Evolutionary conservation across 1,284 basidiomycete genomes (phyloP), one percentile per base, ranked within the genome.

Genomic region (Cryptococcus deneoformans): DNA sequence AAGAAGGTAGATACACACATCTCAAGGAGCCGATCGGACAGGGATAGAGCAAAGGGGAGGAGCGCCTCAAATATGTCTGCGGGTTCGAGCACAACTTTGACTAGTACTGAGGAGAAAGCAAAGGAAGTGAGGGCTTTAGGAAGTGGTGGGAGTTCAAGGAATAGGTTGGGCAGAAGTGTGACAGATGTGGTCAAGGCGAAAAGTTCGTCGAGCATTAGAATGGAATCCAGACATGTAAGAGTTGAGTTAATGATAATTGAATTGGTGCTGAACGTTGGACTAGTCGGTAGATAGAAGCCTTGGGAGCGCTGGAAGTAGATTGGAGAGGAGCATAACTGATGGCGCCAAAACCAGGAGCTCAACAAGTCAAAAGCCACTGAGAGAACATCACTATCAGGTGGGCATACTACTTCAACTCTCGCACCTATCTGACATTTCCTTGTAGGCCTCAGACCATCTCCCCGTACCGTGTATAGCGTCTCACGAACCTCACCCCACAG

Each of bases 371-470:
- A 29, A 29, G 29, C 29, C 29, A 29, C 51, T 35, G 29, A 48
- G 48, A 8, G 55, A 52, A n/a, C 52, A 47, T 38, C 48, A 49
- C 11, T 54, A 60, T n/a, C 47, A 51, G 38, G 59, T 57, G 36
- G 37, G 59, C 46, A 11, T 34, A 10, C 35, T 36, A n/a, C 40
- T 3, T 14, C 3, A 29, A 14, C 16, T 7, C 29, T 34, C 6
- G 14, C 16, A 6, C 11, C n/a, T 9, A 9, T 10, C 16, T 48
- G 10, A 7, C 42, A 38, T 24, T 11, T 36, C 37, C 9, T 20
- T 43, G 20, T 29, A 50, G 58, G 44, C 35, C 8, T 57, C 58
- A 2, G 34, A 46, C 24, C 52, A 54, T 37, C 34, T 54, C 1
- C 43, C 45, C 6, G 37, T 60, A 8, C 58, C 58, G 24, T 52